Percentiles rank a stretch among this genome's conserved stretches.
phyloP scores from a whole-genome alignment of 257 asterid genomes.

The Gynochthodes officinalis region DNA sequence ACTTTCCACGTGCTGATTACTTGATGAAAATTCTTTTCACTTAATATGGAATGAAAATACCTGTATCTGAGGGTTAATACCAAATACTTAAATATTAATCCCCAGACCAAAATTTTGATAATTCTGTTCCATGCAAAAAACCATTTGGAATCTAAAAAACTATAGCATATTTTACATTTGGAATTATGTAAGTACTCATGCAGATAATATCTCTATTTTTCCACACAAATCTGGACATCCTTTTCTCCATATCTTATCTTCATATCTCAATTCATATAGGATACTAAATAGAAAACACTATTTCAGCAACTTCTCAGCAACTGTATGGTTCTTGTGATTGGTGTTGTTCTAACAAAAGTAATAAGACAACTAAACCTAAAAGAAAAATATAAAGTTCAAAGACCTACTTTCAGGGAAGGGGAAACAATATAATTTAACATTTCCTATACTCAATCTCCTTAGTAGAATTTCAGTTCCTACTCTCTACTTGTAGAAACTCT shows the following conservation, averaged over 20 bases:
- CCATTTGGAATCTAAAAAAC: conserved; percentile 1
- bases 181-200: background rate
- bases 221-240: background rate
- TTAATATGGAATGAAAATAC: background rate
- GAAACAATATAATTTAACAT: background rate
- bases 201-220: background rate
- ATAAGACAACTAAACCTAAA: background rate
- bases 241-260: background rate
- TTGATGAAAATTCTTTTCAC: background rate
- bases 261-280: too few relatives aligned
- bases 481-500: background rate
- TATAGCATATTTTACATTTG: background rate
- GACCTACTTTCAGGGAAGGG: too few relatives aligned
- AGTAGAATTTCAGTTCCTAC: too few relatives aligned
- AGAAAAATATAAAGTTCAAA: background rate
- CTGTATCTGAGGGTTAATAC: background rate
- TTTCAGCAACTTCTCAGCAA: too few relatives aligned
- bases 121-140: background rate
- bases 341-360: background rate
- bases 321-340: background rate
- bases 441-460: background rate
- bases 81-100: background rate
- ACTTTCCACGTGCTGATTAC: background rate
- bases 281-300: too few relatives aligned
- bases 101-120: background rate